Evolutionary conservation across 768 basidiomycete genomes (phyloP).

Genomic region (Hygrophorus pudorinus): DNA sequence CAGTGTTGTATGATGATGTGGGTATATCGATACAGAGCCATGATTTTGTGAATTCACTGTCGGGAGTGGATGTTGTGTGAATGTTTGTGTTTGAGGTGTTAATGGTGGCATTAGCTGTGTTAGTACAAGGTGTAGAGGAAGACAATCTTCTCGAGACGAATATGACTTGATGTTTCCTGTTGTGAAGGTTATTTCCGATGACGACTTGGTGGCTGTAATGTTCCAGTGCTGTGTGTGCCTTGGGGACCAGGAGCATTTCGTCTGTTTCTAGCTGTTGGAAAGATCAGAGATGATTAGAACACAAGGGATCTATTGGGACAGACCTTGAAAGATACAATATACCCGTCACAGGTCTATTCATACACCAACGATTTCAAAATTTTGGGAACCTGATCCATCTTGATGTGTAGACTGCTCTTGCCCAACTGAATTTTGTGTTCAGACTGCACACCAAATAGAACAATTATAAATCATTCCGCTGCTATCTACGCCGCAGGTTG

Average conservation of each 20-base stretch:
- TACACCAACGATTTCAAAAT: slow-evolving; percentile 87
- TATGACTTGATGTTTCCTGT: slow-evolving; percentile 85
- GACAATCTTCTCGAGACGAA: slow-evolving; percentile 57
- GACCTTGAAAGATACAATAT: slow-evolving; percentile 96
- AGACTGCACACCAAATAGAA: slow-evolving; percentile 39
- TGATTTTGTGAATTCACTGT: slow-evolving; percentile 34
- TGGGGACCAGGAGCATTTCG: slow-evolving; percentile 70
- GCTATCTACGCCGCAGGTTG: too few relatives aligned
- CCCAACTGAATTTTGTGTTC: slow-evolving; percentile 99
- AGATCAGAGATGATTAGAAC: neutral
- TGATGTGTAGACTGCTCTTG: slow-evolving; percentile 84
- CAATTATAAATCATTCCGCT: neutral
- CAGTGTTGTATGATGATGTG: slow-evolving; percentile 23
- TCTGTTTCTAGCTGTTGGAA: slow-evolving; percentile 84
- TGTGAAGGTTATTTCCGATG: slow-evolving; percentile 91
- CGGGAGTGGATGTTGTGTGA: neutral
- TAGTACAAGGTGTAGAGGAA: slow-evolving; percentile 11
- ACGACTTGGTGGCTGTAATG: slow-evolving; percentile 97
- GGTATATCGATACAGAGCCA: slow-evolving; percentile 56
- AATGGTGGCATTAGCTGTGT: neutral
- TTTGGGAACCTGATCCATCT: slow-evolving; percentile 99
- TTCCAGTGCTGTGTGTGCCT: slow-evolving; percentile 78
- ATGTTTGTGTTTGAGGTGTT: too few relatives aligned
- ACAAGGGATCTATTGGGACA: neutral
- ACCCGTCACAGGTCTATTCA: slow-evolving; percentile 88